Conservation (phyloP, 352 stramenopile genomes). For the Elongisporangium prolatum region DNA sequence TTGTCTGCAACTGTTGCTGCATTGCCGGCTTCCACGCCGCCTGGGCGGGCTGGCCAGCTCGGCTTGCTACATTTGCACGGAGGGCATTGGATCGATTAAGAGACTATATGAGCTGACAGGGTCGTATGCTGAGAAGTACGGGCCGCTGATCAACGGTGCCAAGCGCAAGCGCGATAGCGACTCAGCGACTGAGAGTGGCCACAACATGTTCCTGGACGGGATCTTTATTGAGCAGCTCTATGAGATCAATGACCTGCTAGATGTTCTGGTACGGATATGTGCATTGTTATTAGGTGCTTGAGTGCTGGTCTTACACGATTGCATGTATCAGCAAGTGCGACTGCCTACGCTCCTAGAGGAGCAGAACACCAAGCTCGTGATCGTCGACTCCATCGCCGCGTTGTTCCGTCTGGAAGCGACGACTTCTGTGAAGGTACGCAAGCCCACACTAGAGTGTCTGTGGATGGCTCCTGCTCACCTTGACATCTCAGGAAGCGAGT, state of each 20-base stretch:
- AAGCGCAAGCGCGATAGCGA: conserved; percentile 38
- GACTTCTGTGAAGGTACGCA: conserved; percentile 47
- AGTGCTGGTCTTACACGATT: no score
- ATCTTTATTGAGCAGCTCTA: conserved; percentile 83
- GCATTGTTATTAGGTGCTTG: conserved; percentile 5
- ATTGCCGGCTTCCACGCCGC: conserved; percentile 41
- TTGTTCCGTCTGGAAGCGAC: conserved; percentile 72
- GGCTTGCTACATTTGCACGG: conserved; percentile 79
- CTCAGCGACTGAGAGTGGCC: conserved; percentile 7
- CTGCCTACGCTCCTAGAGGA: conserved; percentile 61
- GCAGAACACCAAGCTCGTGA: conserved; percentile 73
- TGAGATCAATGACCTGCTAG: conserved; percentile 54
- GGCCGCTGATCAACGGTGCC: conserved; percentile 17
- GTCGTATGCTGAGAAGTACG: conserved; percentile 42
- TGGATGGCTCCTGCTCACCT: not conserved
- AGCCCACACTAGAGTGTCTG: not conserved
- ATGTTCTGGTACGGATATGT: conserved; percentile 38
- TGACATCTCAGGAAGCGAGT: conserved; percentile 43
- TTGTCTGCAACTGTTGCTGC: conserved; percentile 69
- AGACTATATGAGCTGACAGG: conserved; percentile 59
- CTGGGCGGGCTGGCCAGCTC: conserved; percentile 53
- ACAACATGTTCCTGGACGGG: conserved; percentile 50
- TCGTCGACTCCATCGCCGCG: conserved; percentile 77
- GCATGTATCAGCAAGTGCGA: conserved; percentile 41
- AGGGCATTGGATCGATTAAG: conserved; percentile 69